Evolutionary conservation across 208 protist genomes (phyloP).

Genomic region (Phytomonas sp.): DNA sequence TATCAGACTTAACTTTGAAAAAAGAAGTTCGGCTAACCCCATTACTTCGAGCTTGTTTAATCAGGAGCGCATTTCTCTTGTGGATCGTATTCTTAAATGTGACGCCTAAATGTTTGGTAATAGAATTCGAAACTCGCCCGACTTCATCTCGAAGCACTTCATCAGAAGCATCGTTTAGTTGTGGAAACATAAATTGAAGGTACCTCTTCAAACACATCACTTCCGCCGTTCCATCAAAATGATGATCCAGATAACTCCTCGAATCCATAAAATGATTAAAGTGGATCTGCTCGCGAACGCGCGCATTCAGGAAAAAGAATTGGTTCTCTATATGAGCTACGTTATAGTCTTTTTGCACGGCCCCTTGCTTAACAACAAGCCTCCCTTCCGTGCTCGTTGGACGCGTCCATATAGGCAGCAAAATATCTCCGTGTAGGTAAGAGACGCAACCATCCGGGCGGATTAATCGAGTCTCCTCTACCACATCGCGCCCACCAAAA

Average conservation of each 20-base stretch:
- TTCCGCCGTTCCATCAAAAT: conserved; percentile 91
- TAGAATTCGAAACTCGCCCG: conserved; percentile 41
- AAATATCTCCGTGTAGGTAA: conserved; percentile 86
- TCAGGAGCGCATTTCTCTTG: conserved; percentile 62
- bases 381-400: conserved; percentile 94
- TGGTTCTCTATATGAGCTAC: conserved; percentile 82
- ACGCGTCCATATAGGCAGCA: conserved; percentile 92
- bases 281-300: conserved; percentile 83
- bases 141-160: conserved; percentile 42
- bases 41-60: conserved; percentile 47
- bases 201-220: conserved; percentile 79
- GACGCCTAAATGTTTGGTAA: conserved; percentile 56
- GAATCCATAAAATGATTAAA: conserved; percentile 78
- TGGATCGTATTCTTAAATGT: conserved; percentile 70
- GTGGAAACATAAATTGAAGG: conserved; percentile 53
- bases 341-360: conserved; percentile 54
- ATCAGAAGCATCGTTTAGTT: conserved; percentile 23
- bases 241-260: conserved; percentile 83
- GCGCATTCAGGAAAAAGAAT: conserved; percentile 95
- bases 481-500: conserved; percentile 31
- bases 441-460: conserved; percentile 62
- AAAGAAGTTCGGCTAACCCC: not conserved
- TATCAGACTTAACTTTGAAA: not conserved
- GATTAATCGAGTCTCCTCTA: conserved; percentile 42
- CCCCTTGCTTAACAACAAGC: conserved; percentile 81